Evolutionary conservation across 768 basidiomycete species (phyloP).

Genomic region (Boletus reticuloceps): DNA sequence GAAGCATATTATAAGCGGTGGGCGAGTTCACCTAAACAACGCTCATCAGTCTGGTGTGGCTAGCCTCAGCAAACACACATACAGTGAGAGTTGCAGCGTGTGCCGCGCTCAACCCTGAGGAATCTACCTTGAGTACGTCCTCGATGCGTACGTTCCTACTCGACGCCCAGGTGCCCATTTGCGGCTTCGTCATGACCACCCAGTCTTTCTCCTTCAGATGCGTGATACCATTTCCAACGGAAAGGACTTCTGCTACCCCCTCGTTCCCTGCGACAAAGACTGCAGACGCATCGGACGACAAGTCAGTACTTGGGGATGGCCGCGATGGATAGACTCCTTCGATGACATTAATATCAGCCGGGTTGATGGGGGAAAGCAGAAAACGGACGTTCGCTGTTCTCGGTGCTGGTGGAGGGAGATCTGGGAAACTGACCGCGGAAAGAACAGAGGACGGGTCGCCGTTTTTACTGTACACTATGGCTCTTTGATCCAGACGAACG

Average conservation of each 20-base stretch:
- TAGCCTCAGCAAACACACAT: slow-evolving; percentile 16
- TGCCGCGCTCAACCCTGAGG: slow-evolving; percentile 48
- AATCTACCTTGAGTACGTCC: slow-evolving; percentile 63
- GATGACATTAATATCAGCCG: slow-evolving; percentile 77
- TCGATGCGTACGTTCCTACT: slow-evolving; percentile 47
- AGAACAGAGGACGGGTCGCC: slow-evolving; percentile 67
- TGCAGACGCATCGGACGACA: slow-evolving; percentile 34
- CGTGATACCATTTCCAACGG: slow-evolving; percentile 54
- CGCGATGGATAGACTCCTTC: slow-evolving; percentile 80
- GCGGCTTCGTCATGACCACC: slow-evolving; percentile 68
- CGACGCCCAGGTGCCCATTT: slow-evolving; percentile 76
- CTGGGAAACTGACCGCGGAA: slow-evolving; percentile 47
- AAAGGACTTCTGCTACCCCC: slow-evolving; percentile 64
- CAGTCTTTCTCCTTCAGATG: slow-evolving; percentile 58
- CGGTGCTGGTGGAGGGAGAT: slow-evolving; percentile 52
- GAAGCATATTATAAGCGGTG: slow-evolving; percentile 82
- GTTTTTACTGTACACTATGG: slow-evolving; percentile 58
- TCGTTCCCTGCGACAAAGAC: slow-evolving; percentile 75
- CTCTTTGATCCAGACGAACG: slow-evolving; percentile 44
- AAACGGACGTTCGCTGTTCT: slow-evolving; percentile 63
- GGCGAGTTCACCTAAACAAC: slow-evolving; percentile 68
- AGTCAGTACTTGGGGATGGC: slow-evolving; percentile 40
- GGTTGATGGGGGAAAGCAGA: slow-evolving; percentile 74
- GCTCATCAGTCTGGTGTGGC: background rate
- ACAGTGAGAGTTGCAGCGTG: slow-evolving; percentile 78